Evolutionary conservation across 2,329 filamentous ascomycete genomes (phyloP).

Genomic region (Botrytis medusae): DNA sequence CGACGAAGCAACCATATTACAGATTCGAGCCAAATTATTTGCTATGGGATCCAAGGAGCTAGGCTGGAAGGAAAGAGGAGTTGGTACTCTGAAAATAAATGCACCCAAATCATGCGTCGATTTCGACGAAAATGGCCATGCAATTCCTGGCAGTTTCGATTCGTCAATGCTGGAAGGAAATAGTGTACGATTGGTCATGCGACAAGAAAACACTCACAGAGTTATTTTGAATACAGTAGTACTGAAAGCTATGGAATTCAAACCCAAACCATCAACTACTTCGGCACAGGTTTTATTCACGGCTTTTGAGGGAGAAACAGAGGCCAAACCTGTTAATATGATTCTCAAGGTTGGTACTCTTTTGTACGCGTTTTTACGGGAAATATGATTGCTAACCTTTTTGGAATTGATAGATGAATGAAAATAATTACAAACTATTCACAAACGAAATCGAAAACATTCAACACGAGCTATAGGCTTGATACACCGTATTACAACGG

Average conservation of each 20-base stretch:
- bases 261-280: constrained; percentile 64
- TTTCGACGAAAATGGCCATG: constrained; percentile 52
- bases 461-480: constrained; percentile 37
- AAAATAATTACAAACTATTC: constrained; percentile 39
- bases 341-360: constrained; percentile 56
- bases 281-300: constrained; percentile 63
- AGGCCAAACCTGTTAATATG: constrained; percentile 56
- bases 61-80: constrained; percentile 85
- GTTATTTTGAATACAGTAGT: constrained; percentile 85
- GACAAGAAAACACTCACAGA: constrained; percentile 83
- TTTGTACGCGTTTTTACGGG: constrained; percentile 20
- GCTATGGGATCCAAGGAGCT: constrained; percentile 62
- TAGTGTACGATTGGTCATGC: constrained; percentile 76
- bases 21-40: constrained; percentile 81
- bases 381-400: constrained; percentile 14
- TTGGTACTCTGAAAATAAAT: constrained; percentile 83
- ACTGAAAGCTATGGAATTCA: constrained; percentile 75
- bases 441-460: constrained; percentile 40
- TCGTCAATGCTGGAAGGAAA: constrained; percentile 52
- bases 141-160: constrained; percentile 56
- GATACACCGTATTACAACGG: neutral
- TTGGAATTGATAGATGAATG: constrained; percentile 34
- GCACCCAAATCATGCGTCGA: constrained; percentile 59
- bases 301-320: constrained; percentile 57
- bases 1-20: constrained; percentile 72